Evolutionary conservation across 2,329 filamentous ascomycete species (phyloP), one percentile per base, ranked within the genome.

Genomic region (Aspergillus chevalieri): DNA sequence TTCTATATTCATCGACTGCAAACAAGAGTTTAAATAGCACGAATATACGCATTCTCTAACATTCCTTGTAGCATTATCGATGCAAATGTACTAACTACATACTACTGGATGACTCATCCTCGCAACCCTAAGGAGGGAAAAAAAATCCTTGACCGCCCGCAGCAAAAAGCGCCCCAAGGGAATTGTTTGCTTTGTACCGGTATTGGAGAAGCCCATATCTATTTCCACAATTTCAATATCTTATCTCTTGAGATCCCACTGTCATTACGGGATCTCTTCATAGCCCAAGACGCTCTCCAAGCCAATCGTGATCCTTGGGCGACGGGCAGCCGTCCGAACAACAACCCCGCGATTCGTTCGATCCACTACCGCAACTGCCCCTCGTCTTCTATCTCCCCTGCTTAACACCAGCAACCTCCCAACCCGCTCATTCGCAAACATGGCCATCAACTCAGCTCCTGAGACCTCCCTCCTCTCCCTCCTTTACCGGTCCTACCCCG

Each of bases 401-500:
- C 19, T 9, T 19, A 26, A 24, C 10, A 10, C 38, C 22, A 44
- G 12, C 12, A n/a, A 22, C 22, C 24, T 15, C 54, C 50, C 52
- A 48, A 52, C 50, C 39, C 49, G 48, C 42, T 43, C 51, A 8
- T 60, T 57, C 48, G 57, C 59, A 56, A 62, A 50, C 28, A 62
- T 62, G 59, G 59, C 59, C 30, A 58, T 61, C 52, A 58, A 57
- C 46, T 60, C 57, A 47, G 64, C 69, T 42, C 70, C 70, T 51
- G 62, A 69, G 54, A 64, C 68, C 54, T 70, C 71, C 47, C 66
- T 75, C 52, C 66, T 75, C 47, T 66, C 70, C 28, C 66, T 74
- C 52, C 67, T 75, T 55, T 72, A 73, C 63, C 65, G 70, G 48
- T 73, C 71, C 50, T 72, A 73, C 57, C 70, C 72, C 48, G 52